These are phyloP conservation scores for Garcia nutans DNA, from an alignment of 345 rosid species.

Conservation along the genomic window DNA sequence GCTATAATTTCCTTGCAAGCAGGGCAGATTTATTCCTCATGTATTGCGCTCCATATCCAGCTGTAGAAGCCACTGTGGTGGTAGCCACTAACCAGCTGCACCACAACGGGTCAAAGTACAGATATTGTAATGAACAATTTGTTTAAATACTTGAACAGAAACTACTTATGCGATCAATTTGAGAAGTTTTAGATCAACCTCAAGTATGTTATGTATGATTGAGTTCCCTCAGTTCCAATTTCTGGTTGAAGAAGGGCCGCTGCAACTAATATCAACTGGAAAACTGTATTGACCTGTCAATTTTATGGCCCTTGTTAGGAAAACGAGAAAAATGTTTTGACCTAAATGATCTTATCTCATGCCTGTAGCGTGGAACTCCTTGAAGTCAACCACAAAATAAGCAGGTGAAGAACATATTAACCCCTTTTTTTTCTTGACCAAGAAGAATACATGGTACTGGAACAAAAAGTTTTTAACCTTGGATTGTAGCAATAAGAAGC, in stretches of 20 bases:
- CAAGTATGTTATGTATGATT: conserved; percentile 61
- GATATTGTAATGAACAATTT: neutral
- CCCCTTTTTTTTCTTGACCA: neutral
- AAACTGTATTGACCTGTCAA: conserved; percentile 84
- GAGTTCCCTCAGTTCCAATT: conserved; percentile 67
- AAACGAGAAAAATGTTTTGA: neutral
- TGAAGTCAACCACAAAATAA: too few relatives aligned
- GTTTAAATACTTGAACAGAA: neutral
- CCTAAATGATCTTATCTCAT: neutral
- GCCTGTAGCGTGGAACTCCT: neutral
- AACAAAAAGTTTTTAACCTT: too few relatives aligned
- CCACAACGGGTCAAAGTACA: neutral
- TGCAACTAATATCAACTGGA: conserved; percentile 83
- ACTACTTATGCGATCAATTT: neutral
- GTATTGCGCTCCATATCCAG: conserved; percentile 75
- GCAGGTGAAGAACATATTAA: too few relatives aligned
- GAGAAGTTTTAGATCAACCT: conserved; percentile 43
- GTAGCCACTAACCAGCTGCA: conserved; percentile 83
- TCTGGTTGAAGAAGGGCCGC: conserved; percentile 92
- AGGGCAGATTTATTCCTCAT: conserved; percentile 44
- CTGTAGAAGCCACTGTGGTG: conserved; percentile 75
- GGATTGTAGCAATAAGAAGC: neutral
- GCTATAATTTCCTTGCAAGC: conserved; percentile 40
- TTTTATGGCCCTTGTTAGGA: neutral
- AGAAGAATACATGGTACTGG: neutral